phyloP scores from a whole-genome alignment of 2,329 filamentous ascomycete genomes.

The Claviceps sp. region DNA sequence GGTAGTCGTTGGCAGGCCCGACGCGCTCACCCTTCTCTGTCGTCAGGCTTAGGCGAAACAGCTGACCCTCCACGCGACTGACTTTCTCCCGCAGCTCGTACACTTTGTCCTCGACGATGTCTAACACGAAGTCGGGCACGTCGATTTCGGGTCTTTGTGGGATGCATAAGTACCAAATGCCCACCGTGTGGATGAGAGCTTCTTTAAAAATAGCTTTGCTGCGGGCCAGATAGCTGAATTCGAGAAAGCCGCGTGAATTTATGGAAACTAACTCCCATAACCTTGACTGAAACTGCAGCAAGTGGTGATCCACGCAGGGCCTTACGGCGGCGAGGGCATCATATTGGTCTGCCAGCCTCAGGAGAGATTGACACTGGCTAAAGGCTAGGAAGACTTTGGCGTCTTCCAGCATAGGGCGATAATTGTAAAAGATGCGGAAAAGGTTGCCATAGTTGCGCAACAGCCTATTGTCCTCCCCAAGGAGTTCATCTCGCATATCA shows the following conservation, averaged over 20 bases:
- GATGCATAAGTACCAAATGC: conserved; percentile 75
- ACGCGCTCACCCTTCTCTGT: conserved; percentile 74
- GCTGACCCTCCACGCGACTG: conserved; percentile 61
- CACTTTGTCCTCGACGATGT: conserved; percentile 89
- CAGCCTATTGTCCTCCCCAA: conserved; percentile 47
- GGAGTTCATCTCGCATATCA: too few relatives aligned
- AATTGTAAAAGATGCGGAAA: conserved; percentile 93
- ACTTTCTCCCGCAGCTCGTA: conserved; percentile 81
- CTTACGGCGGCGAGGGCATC: conserved; percentile 81
- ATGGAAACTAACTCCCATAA: conserved; percentile 96
- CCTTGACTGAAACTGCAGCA: conserved; percentile 79
- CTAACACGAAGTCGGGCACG: conserved; percentile 63
- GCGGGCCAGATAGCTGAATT: conserved; percentile 73
- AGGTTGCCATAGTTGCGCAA: conserved; percentile 91
- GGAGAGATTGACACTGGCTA: conserved; percentile 80
- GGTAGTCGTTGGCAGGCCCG: conserved; percentile 62
- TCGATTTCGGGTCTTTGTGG: conserved; percentile 61
- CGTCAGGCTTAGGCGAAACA: conserved; percentile 70
- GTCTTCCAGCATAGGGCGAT: conserved; percentile 65
- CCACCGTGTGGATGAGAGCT: conserved; percentile 84
- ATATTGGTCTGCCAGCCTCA: conserved; percentile 90
- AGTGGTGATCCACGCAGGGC: conserved; percentile 81
- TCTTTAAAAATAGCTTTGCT: conserved; percentile 77
- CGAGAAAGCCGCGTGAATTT: conserved; percentile 71
- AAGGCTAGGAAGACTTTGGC: conserved; percentile 88